Conservation (phyloP, 257 asterid genomes). For the Solanum verrucosum region DNA sequence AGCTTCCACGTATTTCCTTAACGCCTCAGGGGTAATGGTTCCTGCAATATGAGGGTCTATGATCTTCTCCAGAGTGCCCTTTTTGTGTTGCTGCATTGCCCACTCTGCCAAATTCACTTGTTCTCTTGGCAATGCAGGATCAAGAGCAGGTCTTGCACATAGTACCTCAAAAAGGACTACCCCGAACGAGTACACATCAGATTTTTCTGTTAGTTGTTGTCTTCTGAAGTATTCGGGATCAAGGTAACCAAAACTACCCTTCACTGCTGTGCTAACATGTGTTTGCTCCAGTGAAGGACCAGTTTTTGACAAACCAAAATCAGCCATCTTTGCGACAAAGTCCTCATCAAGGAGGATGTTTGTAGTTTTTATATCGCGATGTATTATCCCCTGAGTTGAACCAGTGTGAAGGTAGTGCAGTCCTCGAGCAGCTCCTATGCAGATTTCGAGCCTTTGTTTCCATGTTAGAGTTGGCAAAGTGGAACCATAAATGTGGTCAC, state of each 20-base stretch:
- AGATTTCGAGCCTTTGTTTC: constrained; percentile 76
- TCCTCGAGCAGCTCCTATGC: constrained; percentile 93
- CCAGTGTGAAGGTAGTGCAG: constrained; percentile 94
- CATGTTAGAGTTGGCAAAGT: constrained; percentile 45
- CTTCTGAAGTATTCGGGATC: constrained; percentile 95
- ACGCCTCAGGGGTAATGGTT: constrained; percentile 33
- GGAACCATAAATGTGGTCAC: constrained; percentile 75
- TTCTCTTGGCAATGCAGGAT: constrained; percentile 80
- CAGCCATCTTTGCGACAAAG: constrained; percentile 66
- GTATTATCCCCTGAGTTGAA: constrained; percentile 80
- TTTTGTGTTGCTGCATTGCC: constrained; percentile 71
- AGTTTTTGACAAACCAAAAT: constrained; percentile 80
- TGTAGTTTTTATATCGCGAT: constrained; percentile 85
- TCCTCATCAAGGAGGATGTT: constrained; percentile 77
- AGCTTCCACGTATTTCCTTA: constrained; percentile 66
- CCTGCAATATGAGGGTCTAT: constrained; percentile 42
- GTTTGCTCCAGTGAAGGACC: constrained; percentile 92
- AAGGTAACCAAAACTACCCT: constrained; percentile 90
- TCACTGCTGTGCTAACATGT: constrained; percentile 90
- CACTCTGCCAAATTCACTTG: constrained; percentile 84
- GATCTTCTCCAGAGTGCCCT: constrained; percentile 38
- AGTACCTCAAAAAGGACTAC: constrained; percentile 84
- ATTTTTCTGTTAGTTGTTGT: constrained; percentile 80
- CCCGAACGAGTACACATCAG: constrained; percentile 86
- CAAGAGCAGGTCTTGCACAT: constrained; percentile 87